phyloP scores from a whole-genome alignment of 176 grass and related monocot genomes.

The Musa itinerans region DNA sequence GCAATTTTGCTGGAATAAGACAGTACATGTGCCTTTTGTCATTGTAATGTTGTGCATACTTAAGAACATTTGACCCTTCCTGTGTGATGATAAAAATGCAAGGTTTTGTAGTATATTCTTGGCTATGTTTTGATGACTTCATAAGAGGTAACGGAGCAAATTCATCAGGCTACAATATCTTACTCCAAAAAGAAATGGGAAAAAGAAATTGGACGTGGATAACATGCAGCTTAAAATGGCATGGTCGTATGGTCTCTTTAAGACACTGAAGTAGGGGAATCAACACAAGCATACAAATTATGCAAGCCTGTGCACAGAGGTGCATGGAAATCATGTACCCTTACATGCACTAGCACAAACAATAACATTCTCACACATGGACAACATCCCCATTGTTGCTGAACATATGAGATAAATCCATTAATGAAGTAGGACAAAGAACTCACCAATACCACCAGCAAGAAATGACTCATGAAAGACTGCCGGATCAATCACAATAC shows the following conservation, averaged over 20 bases:
- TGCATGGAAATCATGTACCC: not conserved
- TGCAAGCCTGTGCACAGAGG: not conserved
- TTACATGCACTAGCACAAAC: not conserved
- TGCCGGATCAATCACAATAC: conserved; percentile 67
- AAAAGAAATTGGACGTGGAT: no score
- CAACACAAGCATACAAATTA: not conserved
- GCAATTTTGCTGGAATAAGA: not conserved
- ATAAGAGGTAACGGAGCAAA: no score
- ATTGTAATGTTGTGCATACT: not conserved
- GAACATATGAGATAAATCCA: not conserved
- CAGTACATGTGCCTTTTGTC: not conserved
- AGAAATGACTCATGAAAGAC: conserved; percentile 95
- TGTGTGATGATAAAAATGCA: not conserved
- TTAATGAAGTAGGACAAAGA: not conserved
- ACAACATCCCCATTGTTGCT: not conserved
- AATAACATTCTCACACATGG: not conserved
- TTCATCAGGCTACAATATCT: no score
- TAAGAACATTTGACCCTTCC: not conserved
- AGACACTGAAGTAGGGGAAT: not conserved
- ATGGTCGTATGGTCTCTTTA: not conserved
- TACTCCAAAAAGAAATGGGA: no score
- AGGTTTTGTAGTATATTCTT: not conserved
- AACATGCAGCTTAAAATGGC: not conserved
- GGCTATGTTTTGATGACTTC: not conserved
- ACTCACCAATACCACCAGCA: conserved; percentile 76